Conservation (phyloP, 2,329 filamentous ascomycete genomes). For the Juglanconis juglandina region DNA sequence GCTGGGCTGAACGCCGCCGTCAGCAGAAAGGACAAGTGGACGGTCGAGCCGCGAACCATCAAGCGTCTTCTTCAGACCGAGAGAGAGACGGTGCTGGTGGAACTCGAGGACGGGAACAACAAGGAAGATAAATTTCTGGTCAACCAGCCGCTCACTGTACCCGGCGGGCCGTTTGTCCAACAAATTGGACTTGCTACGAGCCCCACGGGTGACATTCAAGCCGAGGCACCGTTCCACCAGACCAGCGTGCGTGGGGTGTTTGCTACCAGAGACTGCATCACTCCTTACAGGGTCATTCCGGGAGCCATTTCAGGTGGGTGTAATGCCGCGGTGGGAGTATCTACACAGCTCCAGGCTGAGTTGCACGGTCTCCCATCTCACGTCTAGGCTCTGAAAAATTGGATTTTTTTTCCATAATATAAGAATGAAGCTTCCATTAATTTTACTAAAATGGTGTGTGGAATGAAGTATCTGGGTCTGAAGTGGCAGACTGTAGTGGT, state of each 20-base stretch:
- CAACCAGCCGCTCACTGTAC: slow-evolving; percentile 6
- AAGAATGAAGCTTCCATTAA: no score
- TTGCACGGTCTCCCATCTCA: neutral
- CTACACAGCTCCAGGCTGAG: neutral
- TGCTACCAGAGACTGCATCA: slow-evolving; percentile 5
- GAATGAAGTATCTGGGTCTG: no score
- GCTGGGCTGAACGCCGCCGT: neutral
- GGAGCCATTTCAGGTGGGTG: neutral
- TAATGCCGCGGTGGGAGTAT: neutral
- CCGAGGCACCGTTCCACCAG: slow-evolving; percentile 4
- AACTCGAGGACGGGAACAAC: slow-evolving; percentile 7
- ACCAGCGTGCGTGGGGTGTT: slow-evolving; percentile 9
- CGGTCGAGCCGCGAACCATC: slow-evolving; percentile 3
- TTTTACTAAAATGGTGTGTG: no score
- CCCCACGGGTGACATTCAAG: slow-evolving; percentile 3
- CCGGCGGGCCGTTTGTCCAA: slow-evolving; percentile 4
- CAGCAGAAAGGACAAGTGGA: neutral
- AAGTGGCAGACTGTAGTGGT: no score
- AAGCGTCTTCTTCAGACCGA: neutral
- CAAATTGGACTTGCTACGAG: slow-evolving; percentile 9
- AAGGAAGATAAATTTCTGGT: slow-evolving; percentile 6
- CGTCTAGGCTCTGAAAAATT: neutral
- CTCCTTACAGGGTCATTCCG: slow-evolving; percentile 3
- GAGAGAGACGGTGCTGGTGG: neutral
- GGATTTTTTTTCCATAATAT: no score